Conservation (phyloP, 78 protist genomes). For the Cyanophora paradoxa region DNA sequence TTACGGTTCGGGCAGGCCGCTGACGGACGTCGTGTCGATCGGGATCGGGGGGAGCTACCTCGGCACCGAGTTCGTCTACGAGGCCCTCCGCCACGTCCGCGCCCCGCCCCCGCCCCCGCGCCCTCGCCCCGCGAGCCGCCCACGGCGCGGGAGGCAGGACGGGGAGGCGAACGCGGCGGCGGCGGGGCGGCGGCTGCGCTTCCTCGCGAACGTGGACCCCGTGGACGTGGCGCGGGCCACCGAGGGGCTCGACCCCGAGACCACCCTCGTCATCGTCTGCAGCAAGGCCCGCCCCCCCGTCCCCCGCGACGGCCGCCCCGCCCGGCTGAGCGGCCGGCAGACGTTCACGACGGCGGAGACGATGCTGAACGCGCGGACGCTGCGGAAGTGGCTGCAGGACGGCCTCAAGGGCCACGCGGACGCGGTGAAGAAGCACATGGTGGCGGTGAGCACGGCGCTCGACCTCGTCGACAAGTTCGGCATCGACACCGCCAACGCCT, state of each 20-base stretch:
- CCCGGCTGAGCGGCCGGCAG: conserved; percentile 56
- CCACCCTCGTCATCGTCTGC: conserved; percentile 82
- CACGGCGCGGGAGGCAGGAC: too few relatives aligned
- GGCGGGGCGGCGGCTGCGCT: conserved; percentile 54
- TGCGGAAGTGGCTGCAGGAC: neutral
- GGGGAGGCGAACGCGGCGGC: conserved; percentile 62
- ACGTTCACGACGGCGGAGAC: conserved; percentile 95
- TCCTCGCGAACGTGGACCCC: conserved; percentile 90
- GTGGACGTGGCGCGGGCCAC: conserved; percentile 77
- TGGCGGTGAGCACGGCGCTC: conserved; percentile 83
- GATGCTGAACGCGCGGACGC: conserved; percentile 79
- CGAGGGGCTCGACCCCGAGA: conserved; percentile 57
- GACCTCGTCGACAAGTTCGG: conserved; percentile 75
- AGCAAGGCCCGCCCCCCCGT: conserved; percentile 68
- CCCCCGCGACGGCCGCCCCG: neutral
- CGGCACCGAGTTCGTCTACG: conserved; percentile 76
- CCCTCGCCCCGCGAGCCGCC: too few relatives aligned
- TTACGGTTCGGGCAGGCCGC: too few relatives aligned
- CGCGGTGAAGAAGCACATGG: conserved; percentile 87
- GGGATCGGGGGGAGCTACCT: conserved; percentile 95
- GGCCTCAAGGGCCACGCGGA: neutral
- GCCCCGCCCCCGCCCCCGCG: too few relatives aligned
- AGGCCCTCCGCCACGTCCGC: too few relatives aligned
- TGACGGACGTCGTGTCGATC: conserved; percentile 86
- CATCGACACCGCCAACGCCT: conserved; percentile 84